A percentile compares a stretch with the other conserved stretches of the same genome.
These are phyloP conservation scores for Penicillium egyptiacum DNA, from an alignment of 495 filamentous ascomycete species.

Conservation along the genomic window DNA sequence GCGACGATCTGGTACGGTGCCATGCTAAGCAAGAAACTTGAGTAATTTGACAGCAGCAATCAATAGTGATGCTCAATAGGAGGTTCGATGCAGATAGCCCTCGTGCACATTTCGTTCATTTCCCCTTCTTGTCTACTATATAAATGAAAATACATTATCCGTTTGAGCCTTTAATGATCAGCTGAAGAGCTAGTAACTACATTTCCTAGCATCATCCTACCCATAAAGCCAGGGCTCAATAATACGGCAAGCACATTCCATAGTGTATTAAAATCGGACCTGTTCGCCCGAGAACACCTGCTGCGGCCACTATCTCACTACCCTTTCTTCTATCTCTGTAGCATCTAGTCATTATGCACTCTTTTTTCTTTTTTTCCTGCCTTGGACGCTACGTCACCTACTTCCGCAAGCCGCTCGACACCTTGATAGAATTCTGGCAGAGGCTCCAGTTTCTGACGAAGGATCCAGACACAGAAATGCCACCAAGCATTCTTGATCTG, in stretches of 20 bases:
- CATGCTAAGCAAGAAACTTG: slow-evolving; percentile 60
- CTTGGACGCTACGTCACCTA: slow-evolving; percentile 12
- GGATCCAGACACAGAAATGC: slow-evolving; percentile 54
- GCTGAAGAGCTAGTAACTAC: neutral
- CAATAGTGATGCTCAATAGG: neutral
- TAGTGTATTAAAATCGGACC: too few relatives aligned
- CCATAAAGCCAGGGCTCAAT: neutral
- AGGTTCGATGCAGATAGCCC: neutral
- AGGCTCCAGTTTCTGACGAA: slow-evolving; percentile 48
- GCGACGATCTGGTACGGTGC: slow-evolving; percentile 72
- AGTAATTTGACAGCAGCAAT: slow-evolving; percentile 18
- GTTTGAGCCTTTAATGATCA: neutral
- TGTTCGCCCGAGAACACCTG: too few relatives aligned
- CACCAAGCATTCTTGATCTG: slow-evolving; percentile 48
- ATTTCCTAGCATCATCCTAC: neutral
- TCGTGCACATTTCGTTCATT: neutral
- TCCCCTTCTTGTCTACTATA: neutral
- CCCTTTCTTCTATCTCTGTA: neutral
- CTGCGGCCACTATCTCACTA: too few relatives aligned
- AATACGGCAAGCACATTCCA: neutral
- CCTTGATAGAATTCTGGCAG: slow-evolving; percentile 47
- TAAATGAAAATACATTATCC: neutral
- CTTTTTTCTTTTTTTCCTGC: neutral
- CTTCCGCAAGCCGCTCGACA: slow-evolving; percentile 41
- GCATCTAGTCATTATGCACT: neutral